Evolutionary conservation across 345 rosid species (phyloP), one percentile per base, ranked within the genome.

Genomic region (Eucalyptus cloeziana): DNA sequence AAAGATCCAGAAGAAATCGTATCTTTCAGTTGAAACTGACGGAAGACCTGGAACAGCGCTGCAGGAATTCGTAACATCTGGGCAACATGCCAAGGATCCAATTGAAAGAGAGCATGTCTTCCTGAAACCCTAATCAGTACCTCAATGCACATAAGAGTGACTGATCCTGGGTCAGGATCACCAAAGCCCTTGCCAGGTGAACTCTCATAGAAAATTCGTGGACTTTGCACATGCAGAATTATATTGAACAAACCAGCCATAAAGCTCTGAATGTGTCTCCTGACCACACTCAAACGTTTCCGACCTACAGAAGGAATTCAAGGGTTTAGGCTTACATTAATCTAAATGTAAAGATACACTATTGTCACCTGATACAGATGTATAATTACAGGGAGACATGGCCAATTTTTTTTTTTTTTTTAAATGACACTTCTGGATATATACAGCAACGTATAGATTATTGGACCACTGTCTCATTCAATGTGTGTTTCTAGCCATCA

Each of bases 111-210:
- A 86, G 94, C 94, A 87, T 90, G 95, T 91, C 96, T 97, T 90
- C 96, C 97, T 88, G 94, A 95, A 90, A 95, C 89, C 94, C 96
- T 95, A 87, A 94, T 95, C 91, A 98, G 93, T 49, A 97, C 96
- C 94, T 96, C 97, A 90, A 95, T 94, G 92, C 97, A 95, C 99
- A 96, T 96, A 88, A 97, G 97, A 91, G 96, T 93, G 88, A 95
- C 96, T 27, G 97, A 93, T 91, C 99, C 99, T 49, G 96, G 92
- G 95, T 97, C 98, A 37, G 98, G 97, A 90, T 86, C 90, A 89
- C 62, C 91, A 87, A 90, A 80, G 27, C 88, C 89, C 71, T 86
- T 76, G 87, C 91, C 83, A 86, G 71, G 88, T 87, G 85, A 85
- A 83, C 87, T 90, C 87, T 91, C 56, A 79, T 51, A 91, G 94